Evolutionary conservation across 192 early-diverging fungal genomes (phyloP), one percentile per base, ranked within the genome.

Genomic region (Dissophora ornata): DNA sequence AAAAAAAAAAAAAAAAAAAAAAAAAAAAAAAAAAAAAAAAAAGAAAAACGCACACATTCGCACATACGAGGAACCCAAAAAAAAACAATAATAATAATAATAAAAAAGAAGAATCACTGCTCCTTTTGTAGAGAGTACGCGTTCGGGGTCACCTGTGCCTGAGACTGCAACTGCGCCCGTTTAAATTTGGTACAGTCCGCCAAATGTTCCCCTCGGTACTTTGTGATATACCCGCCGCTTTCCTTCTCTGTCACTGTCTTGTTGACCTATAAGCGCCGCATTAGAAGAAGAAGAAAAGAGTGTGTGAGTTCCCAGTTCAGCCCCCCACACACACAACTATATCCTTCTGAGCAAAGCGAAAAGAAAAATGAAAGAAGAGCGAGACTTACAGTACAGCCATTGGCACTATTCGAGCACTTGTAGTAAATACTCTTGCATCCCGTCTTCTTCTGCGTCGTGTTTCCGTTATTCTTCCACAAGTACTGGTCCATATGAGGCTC

Each of bases 391-490:
- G 62, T 64, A 40, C 71, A 82, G 59, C 83, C 86, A 57, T 75
- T 80, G 45, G 69, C 79, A 38, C 84, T 84, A 57, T 88, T 88
- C 13, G 83, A 80, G 57, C 86, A 88, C 42, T 88, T 88, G 68
- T 85, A 86, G 57, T 88, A 88, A 51, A 86, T 78, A 61, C 86
- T 88, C 57, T 82, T 84, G 36, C 80, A 80, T 28, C 84, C 84
- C 25, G 84, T 86, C 60, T 84, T 84, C 66, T 80, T 84, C 45
- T 86, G 84, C 6, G 79, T 82, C 26, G 86, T 88, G 40, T 88
- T 88, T 13, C 86, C 86, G 58, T 88, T 88, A 51, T 88, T 88
- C 57, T 83, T 84, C 86, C 86, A 88, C 18, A 84, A 68, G 60
- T 82, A 82, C 11, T 65, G 73, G 66, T 88, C 86, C 7, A 71